Conservation (phyloP, 306 rosid species). For the Gleditsia sinensis region DNA sequence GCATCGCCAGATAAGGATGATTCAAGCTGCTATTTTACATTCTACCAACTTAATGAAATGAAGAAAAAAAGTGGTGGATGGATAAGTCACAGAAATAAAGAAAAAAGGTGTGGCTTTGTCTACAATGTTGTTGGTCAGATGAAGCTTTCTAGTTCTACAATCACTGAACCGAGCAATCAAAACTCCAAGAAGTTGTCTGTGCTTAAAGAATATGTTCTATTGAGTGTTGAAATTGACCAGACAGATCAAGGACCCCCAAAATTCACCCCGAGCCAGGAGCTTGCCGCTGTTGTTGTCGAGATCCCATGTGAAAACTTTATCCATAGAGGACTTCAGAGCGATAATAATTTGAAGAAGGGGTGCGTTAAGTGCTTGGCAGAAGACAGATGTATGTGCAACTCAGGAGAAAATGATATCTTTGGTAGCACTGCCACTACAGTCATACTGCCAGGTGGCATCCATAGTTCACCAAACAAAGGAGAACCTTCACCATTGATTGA, state of each 20-base stretch:
- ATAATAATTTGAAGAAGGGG: constrained; percentile 40
- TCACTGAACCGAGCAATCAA: constrained; percentile 39
- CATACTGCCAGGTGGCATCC: constrained; percentile 82
- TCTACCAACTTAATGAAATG: constrained; percentile 75
- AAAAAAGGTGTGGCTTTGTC: constrained; percentile 55
- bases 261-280: constrained; percentile 55
- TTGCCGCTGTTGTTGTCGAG: constrained; percentile 73
- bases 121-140: constrained; percentile 79
- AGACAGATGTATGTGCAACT: constrained; percentile 44
- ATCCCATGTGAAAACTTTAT: constrained; percentile 49
- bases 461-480: constrained; percentile 74
- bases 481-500: constrained; percentile 73
- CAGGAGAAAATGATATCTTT: constrained; percentile 43
- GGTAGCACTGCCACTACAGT: constrained; percentile 44
- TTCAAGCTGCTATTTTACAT: constrained; percentile 58
- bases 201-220: constrained; percentile 62
- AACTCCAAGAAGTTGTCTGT: constrained; percentile 35
- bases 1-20: constrained; percentile 63
- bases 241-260: constrained; percentile 48
- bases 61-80: constrained; percentile 79
- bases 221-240: constrained; percentile 57
- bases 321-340: constrained; percentile 30
- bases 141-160: constrained; percentile 61
- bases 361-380: constrained; percentile 46
- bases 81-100: constrained; percentile 68